These are phyloP conservation scores for Xylariaceae sp. DNA, from an alignment of 2,329 filamentous ascomycete species.

Conservation along the genomic window DNA sequence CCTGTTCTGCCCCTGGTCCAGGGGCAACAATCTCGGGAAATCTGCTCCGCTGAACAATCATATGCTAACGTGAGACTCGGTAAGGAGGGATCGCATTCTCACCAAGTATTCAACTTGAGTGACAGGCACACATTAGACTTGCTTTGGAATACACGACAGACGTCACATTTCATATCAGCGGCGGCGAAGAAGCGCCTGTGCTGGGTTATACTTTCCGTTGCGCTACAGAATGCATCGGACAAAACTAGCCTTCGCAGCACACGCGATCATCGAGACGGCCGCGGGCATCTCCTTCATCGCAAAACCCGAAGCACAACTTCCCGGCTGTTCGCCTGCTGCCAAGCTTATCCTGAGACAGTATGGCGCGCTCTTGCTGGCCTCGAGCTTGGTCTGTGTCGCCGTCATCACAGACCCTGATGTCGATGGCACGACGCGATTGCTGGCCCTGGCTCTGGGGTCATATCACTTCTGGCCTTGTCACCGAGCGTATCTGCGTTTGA, in stretches of 20 bases:
- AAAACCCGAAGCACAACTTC: constrained; percentile 37
- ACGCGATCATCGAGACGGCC: constrained; percentile 36
- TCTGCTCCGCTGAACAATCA: too few species aligned
- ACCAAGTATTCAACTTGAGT: too few species aligned
- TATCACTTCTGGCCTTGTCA: constrained; percentile 46
- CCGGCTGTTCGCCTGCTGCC: constrained; percentile 35
- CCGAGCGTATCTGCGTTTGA: constrained; percentile 37
- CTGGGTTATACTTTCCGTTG: neutral
- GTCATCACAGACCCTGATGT: constrained; percentile 30
- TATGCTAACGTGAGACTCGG: too few species aligned
- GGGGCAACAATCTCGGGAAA: too few species aligned
- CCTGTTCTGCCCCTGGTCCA: too few species aligned
- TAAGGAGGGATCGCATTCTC: too few species aligned
- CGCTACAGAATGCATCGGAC: constrained; percentile 16
- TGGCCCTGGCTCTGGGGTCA: constrained; percentile 38
- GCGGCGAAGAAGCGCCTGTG: neutral
- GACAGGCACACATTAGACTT: too few species aligned
- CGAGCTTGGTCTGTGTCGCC: constrained; percentile 38
- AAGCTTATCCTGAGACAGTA: constrained; percentile 42
- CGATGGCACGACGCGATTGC: constrained; percentile 29
- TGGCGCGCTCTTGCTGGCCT: constrained; percentile 42
- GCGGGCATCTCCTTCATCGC: constrained; percentile 44
- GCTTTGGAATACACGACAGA: too few species aligned
- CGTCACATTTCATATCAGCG: constrained; percentile 10
- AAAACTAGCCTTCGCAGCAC: constrained; percentile 33